phyloP scores from a whole-genome alignment of 129 eudicot species.

The Logfia minima region DNA sequence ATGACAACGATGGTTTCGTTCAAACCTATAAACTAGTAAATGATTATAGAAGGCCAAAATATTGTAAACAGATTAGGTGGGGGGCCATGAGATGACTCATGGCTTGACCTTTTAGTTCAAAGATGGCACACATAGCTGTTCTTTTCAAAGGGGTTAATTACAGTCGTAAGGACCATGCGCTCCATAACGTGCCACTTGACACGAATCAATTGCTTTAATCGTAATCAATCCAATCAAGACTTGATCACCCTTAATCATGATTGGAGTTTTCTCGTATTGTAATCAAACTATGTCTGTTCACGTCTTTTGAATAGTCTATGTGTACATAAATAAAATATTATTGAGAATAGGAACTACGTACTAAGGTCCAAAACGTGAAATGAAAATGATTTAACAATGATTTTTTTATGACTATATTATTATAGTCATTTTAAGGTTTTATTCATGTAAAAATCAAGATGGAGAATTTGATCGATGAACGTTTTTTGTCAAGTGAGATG shows the following conservation, averaged over 20 bases:
- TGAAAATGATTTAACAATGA: not conserved
- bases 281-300: not conserved
- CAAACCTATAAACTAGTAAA: no score
- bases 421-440: not conserved
- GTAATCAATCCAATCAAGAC: not conserved
- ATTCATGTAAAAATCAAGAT: no score
- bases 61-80: slow-evolving; percentile 1
- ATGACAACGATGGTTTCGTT: no score
- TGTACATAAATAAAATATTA: not conserved
- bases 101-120: slow-evolving; percentile 2
- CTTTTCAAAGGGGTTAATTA: not conserved
- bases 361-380: not conserved
- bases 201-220: not conserved
- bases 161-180: slow-evolving; percentile 6
- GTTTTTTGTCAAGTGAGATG: no score
- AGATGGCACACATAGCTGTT: slow-evolving; percentile 6
- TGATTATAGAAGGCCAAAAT: not conserved
- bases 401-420: not conserved
- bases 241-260: not conserved
- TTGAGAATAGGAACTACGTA: not conserved
- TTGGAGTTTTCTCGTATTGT: not conserved
- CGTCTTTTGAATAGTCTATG: not conserved
- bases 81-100: not conserved
- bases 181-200: slow-evolving; percentile 15
- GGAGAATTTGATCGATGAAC: no score